Evolutionary conservation across 2,329 filamentous ascomycete species (phyloP).

Genomic region (Xylariomycetidae sp.): DNA sequence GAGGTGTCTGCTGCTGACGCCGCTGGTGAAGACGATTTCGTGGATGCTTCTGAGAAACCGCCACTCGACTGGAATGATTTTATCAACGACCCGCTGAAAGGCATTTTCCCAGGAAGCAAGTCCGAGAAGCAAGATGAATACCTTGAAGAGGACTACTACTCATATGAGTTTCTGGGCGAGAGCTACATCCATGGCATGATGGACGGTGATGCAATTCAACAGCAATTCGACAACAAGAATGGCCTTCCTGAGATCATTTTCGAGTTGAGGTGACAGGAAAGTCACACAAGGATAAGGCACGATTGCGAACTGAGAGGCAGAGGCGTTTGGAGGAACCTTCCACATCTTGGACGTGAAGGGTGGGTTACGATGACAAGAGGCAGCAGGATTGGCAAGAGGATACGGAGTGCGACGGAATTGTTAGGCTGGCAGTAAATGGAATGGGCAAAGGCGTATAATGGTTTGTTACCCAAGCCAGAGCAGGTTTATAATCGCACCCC

Average conservation of each 20-base stretch:
- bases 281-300: neutral
- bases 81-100: too few species aligned
- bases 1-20: too few species aligned
- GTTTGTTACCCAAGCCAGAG: neutral
- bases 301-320: too few species aligned
- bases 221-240: conserved; percentile 2
- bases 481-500: too few species aligned
- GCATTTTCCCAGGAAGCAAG: too few species aligned
- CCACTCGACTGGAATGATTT: too few species aligned
- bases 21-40: too few species aligned
- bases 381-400: neutral
- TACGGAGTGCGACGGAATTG: neutral
- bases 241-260: conserved; percentile 3
- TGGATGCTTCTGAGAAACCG: too few species aligned
- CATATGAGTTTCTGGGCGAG: conserved; percentile 13
- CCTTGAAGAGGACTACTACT: conserved; percentile 4
- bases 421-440: too few species aligned
- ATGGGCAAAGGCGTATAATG: too few species aligned
- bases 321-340: too few species aligned
- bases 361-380: neutral
- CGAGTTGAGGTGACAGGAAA: conserved; percentile 3
- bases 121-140: conserved; percentile 1
- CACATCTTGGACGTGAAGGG: neutral
- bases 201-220: conserved; percentile 15
- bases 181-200: conserved; percentile 20